Conservation (phyloP, 2,329 filamentous ascomycete species). For the Pseudohalonectria lignicola region DNA sequence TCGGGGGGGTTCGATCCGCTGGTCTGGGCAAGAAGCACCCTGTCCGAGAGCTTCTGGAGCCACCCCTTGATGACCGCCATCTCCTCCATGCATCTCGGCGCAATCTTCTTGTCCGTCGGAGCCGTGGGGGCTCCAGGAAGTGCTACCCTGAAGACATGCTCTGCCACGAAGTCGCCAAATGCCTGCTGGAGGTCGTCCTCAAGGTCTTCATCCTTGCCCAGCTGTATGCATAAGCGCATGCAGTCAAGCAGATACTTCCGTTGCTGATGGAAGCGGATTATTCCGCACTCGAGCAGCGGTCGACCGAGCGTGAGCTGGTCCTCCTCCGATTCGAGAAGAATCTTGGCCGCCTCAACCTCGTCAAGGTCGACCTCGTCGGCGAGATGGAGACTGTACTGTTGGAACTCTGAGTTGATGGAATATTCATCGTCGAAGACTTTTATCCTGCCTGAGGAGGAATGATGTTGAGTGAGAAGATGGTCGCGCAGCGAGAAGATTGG, state of each 20-base stretch:
- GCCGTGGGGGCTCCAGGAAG: conserved; percentile 30
- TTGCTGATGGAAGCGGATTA: conserved; percentile 81
- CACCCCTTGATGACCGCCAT: conserved; percentile 70
- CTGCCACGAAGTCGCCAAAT: conserved; percentile 43
- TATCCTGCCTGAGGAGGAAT: conserved; percentile 54
- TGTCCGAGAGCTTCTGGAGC: conserved; percentile 66
- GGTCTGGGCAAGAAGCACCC: conserved; percentile 58
- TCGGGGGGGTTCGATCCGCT: conserved; percentile 42
- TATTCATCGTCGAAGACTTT: conserved; percentile 64
- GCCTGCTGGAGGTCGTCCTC: conserved; percentile 36
- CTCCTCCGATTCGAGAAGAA: conserved; percentile 63
- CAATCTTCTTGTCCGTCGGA: conserved; percentile 45
- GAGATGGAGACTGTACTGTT: conserved; percentile 68
- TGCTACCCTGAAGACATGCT: conserved; percentile 41
- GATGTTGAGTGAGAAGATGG: not conserved
- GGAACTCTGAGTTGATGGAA: conserved; percentile 75
- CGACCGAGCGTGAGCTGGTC: conserved; percentile 60
- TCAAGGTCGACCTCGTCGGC: conserved; percentile 86
- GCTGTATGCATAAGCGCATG: conserved; percentile 66
- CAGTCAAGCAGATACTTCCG: conserved; percentile 76
- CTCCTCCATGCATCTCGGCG: conserved; percentile 62
- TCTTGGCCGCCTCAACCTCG: conserved; percentile 70
- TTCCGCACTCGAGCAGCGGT: conserved; percentile 62
- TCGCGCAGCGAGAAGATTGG: too few relatives aligned
- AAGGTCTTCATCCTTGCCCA: conserved; percentile 47